A percentile compares a stretch with the other conserved stretches of the same genome.
Conservation (phyloP, 129 eudicot species). For the carrot (Daucus carota) region DNA sequence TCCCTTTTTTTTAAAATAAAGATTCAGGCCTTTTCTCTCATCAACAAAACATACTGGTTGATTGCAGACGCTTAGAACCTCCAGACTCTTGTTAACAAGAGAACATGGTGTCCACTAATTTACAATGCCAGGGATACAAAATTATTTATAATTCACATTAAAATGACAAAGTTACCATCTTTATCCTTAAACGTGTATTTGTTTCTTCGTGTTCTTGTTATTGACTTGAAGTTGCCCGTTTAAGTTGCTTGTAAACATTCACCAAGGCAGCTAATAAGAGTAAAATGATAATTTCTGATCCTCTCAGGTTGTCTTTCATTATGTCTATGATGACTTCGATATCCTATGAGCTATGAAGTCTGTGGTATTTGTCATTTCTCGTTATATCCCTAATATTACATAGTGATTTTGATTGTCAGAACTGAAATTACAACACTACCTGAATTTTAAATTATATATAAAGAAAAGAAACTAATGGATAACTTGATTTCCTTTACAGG, state of each 20-base stretch:
- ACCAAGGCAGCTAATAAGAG: neutral
- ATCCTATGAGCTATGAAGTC: no score
- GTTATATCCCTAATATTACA: neutral
- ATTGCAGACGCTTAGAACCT: neutral
- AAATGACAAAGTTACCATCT: neutral
- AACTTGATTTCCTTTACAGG: constrained; percentile 33
- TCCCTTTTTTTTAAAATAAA: neutral
- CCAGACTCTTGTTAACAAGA: neutral
- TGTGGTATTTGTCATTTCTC: neutral
- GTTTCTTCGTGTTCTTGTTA: neutral
- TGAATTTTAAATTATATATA: neutral
- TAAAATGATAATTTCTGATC: neutral
- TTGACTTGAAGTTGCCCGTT: neutral
- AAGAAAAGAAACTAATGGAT: neutral
- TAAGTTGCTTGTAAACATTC: no score
- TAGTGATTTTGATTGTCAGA: neutral
- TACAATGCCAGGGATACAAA: neutral
- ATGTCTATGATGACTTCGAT: no score
- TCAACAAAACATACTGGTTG: neutral
- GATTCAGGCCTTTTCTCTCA: neutral
- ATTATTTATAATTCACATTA: neutral
- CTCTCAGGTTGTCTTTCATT: neutral
- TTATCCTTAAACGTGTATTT: neutral
- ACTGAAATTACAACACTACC: neutral
- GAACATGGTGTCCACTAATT: neutral